Percentiles rank a stretch among this genome's conserved stretches.
These are phyloP conservation scores for Jackrogersella minutella DNA, from an alignment of 495 filamentous ascomycete species.

Conservation along the genomic window DNA sequence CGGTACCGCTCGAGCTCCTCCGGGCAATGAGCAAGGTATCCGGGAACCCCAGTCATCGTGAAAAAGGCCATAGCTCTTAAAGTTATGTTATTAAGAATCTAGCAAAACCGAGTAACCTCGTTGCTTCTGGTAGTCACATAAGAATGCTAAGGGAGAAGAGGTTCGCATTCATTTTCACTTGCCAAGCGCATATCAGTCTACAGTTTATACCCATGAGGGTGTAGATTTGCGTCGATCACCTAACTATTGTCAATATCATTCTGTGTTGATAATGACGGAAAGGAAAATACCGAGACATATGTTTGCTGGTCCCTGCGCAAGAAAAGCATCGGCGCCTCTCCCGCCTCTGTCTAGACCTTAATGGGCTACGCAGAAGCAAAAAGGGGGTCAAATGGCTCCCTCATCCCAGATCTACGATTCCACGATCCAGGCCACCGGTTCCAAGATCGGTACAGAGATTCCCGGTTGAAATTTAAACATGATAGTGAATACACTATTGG, in stretches of 20 bases:
- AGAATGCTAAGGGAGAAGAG: conserved; percentile 25
- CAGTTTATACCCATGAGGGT: conserved; percentile 16
- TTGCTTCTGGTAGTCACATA: neutral
- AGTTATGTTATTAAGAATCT: conserved; percentile 4
- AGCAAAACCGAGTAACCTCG: neutral
- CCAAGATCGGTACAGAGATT: conserved; percentile 13
- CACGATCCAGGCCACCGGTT: neutral
- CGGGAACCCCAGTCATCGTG: neutral
- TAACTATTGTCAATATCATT: conserved; percentile 35
- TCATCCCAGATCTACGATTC: conserved; percentile 6
- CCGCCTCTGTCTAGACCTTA: conserved; percentile 5
- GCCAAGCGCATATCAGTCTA: conserved; percentile 25
- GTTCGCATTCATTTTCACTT: neutral
- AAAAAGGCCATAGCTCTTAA: conserved; percentile 15
- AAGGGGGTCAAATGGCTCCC: neutral
- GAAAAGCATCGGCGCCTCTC: conserved; percentile 4
- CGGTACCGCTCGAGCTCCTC: conserved; percentile 35
- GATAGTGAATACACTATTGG: conserved; percentile 17
- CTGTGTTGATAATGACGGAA: conserved; percentile 7
- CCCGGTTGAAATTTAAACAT: conserved; percentile 4
- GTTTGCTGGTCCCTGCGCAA: conserved; percentile 24
- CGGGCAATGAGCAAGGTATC: neutral
- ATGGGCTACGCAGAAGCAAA: conserved; percentile 11
- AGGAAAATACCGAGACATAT: conserved; percentile 27
- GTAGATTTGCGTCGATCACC: conserved; percentile 23